Base-by-base conservation (phyloP, 441 rosid species). In the Populus hybrid region DNA sequence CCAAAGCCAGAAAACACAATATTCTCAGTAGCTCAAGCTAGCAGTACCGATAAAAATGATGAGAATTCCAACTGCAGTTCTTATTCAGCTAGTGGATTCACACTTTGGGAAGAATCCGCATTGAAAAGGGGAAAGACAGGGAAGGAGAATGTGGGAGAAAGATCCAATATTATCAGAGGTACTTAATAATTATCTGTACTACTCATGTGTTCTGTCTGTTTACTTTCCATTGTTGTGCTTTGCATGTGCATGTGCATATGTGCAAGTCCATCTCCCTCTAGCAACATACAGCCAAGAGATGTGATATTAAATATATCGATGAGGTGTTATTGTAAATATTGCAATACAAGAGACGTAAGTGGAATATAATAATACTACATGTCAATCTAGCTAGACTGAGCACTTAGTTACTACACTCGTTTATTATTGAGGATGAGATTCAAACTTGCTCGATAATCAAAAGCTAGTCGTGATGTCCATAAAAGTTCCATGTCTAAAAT, bases 61-160 rank as follows among this genome's bases (percentile, higher is more conserved):
- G 93, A 91, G 78, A 87, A 83, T 71, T 88, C 94, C 30, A 91
- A 91, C 78, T 84, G 93, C 87, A 90, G 91, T 79, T 90, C 93
- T 10, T 90, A 90, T 50, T 81, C 85, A 0, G 91, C 84, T 12
- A 88, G 92, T 75, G 92, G 96, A 16, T 91, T 93, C 84, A 84
- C 88, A 53, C 69, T 90, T 23, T 89, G 96, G 96, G 97, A 88
- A 79, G 93, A 91, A 84, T 89, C 97, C 82, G 82, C 86, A 3
- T 84, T 78, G 66, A 90, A 92, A 69, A 92, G 87, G 94, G 99
- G 98, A 94, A 87, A 92, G 95, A 87, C 93, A 82, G 90, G 92
- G 94, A 91, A 90, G 91, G 97, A 94, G 94, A 90, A 91, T 85
- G 79, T 69, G 23, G 85, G 78, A 40, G 92, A 86, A 64, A 86